These are phyloP conservation scores for Emericellopsis cladophorae DNA, from an alignment of 2,329 filamentous ascomycete species.

Conservation along the genomic window DNA sequence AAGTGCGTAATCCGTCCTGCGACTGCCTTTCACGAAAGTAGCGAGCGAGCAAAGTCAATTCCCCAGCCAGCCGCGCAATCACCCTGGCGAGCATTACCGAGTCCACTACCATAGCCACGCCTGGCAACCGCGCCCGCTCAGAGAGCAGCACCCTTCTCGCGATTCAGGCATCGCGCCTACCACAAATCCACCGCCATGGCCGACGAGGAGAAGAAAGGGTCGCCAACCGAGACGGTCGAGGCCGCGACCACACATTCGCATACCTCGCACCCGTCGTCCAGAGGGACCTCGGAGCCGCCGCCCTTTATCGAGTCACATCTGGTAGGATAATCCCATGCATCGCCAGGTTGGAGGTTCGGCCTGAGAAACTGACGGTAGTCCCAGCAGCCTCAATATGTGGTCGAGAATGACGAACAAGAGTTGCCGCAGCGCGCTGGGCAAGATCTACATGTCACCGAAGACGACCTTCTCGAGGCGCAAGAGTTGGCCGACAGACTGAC, in stretches of 20 bases:
- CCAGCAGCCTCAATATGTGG: not conserved
- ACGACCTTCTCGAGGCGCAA: constrained; percentile 31
- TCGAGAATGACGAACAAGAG: not conserved
- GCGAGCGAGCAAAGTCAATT: no score
- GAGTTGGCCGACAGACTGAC: constrained; percentile 27
- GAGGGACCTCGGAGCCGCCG: not conserved
- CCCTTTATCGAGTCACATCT: not conserved
- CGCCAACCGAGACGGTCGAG: not conserved
- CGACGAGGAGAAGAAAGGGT: constrained; percentile 2
- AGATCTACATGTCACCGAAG: constrained; percentile 30
- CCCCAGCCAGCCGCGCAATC: no score
- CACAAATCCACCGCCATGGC: not conserved
- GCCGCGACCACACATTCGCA: not conserved
- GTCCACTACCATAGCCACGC: no score
- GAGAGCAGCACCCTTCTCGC: not conserved
- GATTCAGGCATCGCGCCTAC: not conserved
- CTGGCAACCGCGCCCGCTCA: not conserved
- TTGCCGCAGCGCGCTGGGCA: constrained; percentile 8
- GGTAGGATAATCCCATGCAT: not conserved
- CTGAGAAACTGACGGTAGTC: not conserved
- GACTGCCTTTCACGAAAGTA: no score
- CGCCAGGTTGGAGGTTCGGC: not conserved
- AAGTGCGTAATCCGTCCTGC: no score
- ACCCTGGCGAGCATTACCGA: no score
- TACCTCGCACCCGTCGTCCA: not conserved